Base-by-base conservation (phyloP, 208 protist species). In the Trypanosomatidae sp. region DNA sequence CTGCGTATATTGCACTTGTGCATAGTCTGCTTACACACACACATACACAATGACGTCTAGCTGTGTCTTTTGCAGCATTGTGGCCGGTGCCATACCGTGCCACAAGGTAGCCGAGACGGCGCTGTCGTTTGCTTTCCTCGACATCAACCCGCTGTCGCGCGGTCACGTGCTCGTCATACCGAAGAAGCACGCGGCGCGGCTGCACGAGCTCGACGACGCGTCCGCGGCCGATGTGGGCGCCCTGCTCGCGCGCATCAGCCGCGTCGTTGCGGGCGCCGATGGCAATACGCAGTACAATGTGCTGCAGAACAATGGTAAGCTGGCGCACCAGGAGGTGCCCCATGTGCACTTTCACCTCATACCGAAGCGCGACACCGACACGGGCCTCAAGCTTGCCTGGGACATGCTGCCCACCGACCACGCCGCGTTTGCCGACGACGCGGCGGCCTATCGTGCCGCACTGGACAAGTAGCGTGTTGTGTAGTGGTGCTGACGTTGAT, bases 281-380 rank as follows among this genome's bases (percentile, higher is more conserved):
- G 62, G 58, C 4, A 43, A 32, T 15, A 82, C 59, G 39, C 58
- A 88, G 61, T 96, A 95, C 78, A 95, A 96, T 47, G 57, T 96
- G 4, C 72, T 96, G 23, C 88, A 95, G 63, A 96, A 96, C 61
- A 95, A 96, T 49, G 91, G 91, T 26, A 40, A 24, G 15, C 38
- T 92, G 7, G 91, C 91, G 6, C 79, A 94, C 43, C 91, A 96
- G 72, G 80, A 77, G 56, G 91, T 96, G 57, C 61, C 64, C 22
- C 91, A 96, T 53, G 88, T 95, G 26, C 91, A 96, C 79, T 93
- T 95, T 65, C 91, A 96, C 64, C 52, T 96, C 44, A 96, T 96
- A 46, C 91, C 91, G 10, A 90, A 90, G 67, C 63, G 66, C 10
- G 73, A 66, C 16, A 32, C 15, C 16, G 43, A 42, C 38, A 73